Conservation (phyloP, 352 stramenopile species). For the Globisporangium orthogonon region DNA sequence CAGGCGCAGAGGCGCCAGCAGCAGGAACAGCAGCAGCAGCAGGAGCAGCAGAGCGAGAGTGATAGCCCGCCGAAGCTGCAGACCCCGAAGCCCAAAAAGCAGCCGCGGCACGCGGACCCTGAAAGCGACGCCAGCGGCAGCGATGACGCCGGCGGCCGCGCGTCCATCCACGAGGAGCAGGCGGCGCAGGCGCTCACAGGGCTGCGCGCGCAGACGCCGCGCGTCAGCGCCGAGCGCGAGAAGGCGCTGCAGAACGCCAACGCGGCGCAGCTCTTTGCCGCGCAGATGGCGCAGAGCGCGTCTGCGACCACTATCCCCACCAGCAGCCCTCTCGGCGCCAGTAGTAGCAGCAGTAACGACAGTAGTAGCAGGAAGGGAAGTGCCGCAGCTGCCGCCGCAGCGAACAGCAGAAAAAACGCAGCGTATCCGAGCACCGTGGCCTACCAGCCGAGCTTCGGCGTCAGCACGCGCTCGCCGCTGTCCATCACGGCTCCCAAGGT, state of each 20-base stretch:
- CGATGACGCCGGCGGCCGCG: constrained; percentile 5
- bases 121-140: constrained; percentile 13
- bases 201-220: constrained; percentile 26
- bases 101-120: neutral
- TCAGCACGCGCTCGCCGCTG: constrained; percentile 21
- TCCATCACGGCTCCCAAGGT: constrained; percentile 39
- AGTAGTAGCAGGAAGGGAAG: neutral
- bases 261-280: constrained; percentile 8
- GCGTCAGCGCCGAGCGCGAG: constrained; percentile 10
- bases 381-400: neutral
- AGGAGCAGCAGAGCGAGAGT: constrained; percentile 2
- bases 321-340: neutral
- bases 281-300: constrained; percentile 2
- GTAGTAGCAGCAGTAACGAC: neutral
- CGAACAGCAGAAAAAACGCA: constrained; percentile 6
- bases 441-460: constrained; percentile 9
- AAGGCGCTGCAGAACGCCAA: constrained; percentile 11
- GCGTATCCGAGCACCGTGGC: constrained; percentile 10
- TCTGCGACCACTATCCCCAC: no score
- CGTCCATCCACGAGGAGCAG: constrained; percentile 49
- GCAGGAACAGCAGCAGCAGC: constrained; percentile 1
- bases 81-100: neutral
- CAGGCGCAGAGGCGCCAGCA: constrained; percentile 1
- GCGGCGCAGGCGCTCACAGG: constrained; percentile 70
- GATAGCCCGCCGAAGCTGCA: neutral